Base-by-base conservation (phyloP, 331 rosid genomes). In the Cydonia oblonga region DNA sequence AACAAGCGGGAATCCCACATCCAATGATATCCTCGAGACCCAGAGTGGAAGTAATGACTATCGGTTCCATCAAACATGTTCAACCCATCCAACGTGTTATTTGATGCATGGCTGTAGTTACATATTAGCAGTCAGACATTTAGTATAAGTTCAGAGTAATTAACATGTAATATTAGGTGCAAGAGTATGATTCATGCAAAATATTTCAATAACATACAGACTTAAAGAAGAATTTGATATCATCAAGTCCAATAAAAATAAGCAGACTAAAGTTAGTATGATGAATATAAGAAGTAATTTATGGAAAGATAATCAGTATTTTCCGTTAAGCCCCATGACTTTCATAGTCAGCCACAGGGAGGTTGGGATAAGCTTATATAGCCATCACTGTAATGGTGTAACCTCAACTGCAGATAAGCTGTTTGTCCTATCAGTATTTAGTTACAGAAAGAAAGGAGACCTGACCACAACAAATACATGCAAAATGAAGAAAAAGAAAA, bases 1-100 rank as follows among this genome's bases (percentile, higher is more conserved):
- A 95, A 95, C 85, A 95, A 96, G 71, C 99, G 99, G 86, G 99
- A 95, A 73, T 95, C 99, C 99, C 99, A 95, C 96, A 95, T 88
- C 99, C 99, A 95, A 79, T 95, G 99, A 86, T 95, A 87, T 77
- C 99, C 99, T 25, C 96, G 96, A 59, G 97, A 76, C 49, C 99
- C 99, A 78, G 97, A 78, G 87, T 95, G 96, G 83, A 95, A 95
- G 74, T 95, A 95, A 70, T 91, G 99, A 76, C 86, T 19, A 80
- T 91, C 96, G 49, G 99, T 91, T 81, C 99, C 99, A 81, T 95
- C 99, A 72, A 95, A 91, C 99, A 87, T 87, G 88, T 95, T 90
- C 82, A 95, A 86, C 71, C 99, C 99, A 81, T 95, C 99, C 83
- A 95, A 82, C 40, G 90, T 87, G 68, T 95, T 95, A 78, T 87